Evolutionary conservation across 2,329 filamentous ascomycete genomes (phyloP), one percentile per base, ranked within the genome.

Genomic region (Monilinia vaccinii-corymbosi): DNA sequence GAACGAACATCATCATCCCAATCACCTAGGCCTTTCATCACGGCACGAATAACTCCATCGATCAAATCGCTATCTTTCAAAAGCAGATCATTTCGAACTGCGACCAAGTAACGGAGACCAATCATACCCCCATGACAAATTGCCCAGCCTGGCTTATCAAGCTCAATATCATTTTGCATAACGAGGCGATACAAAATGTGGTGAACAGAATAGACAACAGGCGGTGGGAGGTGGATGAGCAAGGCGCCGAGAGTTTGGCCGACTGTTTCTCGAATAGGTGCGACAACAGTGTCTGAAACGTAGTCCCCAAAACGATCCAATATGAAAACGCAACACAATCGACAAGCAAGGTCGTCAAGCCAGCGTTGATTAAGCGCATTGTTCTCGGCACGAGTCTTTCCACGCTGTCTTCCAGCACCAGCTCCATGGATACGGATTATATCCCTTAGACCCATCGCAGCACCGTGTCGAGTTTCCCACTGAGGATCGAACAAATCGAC

Each of bases 121-220:
- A 97, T 92, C 94, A 99, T 99, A 63, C 94, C 94, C 66, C 94
- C 94, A 72, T 99, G 95, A 69, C 92, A 96, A 42, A 97, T 89
- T 62, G 96, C 91, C 94, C 94, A 99, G 34, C 91, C 81, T 16
- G 88, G 85, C 36, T 82, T 83, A 28, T 87, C 84, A 28, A 92
- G 77, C 42, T 85, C 82, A 25, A 94, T 77, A 66, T 96, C 89
- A 46, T 87, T 84, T 71, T 97, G 91, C 84, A 96, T 94, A 42
- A 97, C 91, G 77, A 99, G 88, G 42, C 88, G 84, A 69, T 94
- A 88, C 5, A 99, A 80, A 47, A 95, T 87, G 49, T 80, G 82
- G 72, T 97, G 97, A 44, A 95, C 89, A 58, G 86, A 83, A 67
- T 93, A 83, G 28, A 99, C 93, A 4, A 90, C 93, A 18, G 81